Base-by-base conservation (phyloP, 1,284 basidiomycete species). In the Sparassis latifolia region DNA sequence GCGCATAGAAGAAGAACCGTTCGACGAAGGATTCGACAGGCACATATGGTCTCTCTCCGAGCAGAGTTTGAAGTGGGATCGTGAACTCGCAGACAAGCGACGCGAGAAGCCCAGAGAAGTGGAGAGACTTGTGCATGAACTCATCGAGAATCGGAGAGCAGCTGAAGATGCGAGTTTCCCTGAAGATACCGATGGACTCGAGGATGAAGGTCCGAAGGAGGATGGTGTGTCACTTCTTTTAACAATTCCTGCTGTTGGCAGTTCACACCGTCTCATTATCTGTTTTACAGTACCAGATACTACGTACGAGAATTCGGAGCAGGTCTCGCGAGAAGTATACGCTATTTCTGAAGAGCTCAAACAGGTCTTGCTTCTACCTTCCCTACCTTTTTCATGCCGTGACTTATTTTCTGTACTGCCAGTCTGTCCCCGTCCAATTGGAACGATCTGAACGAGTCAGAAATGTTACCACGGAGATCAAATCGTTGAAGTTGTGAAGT, bases 1-100 rank as follows among this genome's bases (percentile, higher is more conserved):
- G 4, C 52, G 38, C 10, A 35, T 57, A 88, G 86, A 85, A 29
- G 78, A 79, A 52, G 87, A 91, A 60, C 76, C 80, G 4, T 92
- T 91, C 61, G 89, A 92, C 61, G 89, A 92, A 65, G 79, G 55
- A 40, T 53, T 62, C 33, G 59, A 60, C 50, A 51, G 59, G 5
- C 59, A 60, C 30, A 60, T 60, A 41, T 60, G 59, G 59, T 52
- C 57, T 5, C 55, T 60, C 33, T 55, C 59, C 20, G 57, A 60
- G 53, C 57, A 58, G 32, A 58, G 57, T 44, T 48, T 60, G 29
- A 53, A 56, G 10, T 60, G 59, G 59, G 59, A 60, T 47, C 44
- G 50, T 5, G 55, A 60, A 45, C 57, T 58, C 33, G 59, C 59
- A 5, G 47, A 47, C 20, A 56, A 57, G 43, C 57, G 59, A 20